Evolutionary conservation across 257 asterid species (phyloP).

Genomic region (Lantana camara): DNA sequence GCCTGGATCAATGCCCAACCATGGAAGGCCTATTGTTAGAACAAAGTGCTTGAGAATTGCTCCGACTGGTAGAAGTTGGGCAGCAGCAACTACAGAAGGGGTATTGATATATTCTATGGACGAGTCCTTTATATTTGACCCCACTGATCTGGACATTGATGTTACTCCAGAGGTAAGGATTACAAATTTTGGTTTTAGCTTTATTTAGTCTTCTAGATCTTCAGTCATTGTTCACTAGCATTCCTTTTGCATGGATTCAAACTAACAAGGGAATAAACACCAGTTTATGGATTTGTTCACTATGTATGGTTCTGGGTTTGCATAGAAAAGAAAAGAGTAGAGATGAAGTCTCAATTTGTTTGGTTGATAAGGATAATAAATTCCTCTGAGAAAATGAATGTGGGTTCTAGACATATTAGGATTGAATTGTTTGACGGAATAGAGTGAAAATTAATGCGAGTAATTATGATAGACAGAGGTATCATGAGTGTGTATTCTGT

Average conservation of each 20-base stretch:
- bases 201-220: not conserved
- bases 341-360: too few relatives aligned
- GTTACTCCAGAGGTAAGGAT: constrained; percentile 91
- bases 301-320: too few relatives aligned
- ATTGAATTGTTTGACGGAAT: not conserved
- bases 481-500: too few relatives aligned
- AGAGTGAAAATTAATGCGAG: too few relatives aligned
- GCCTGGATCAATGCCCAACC: constrained; percentile 93
- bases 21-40: constrained; percentile 79
- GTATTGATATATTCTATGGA: constrained; percentile 90
- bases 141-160: constrained; percentile 96
- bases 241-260: not conserved
- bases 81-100: constrained; percentile 99
- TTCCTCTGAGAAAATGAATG: too few relatives aligned
- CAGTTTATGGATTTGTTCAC: too few relatives aligned
- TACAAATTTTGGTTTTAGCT: constrained; percentile 5
- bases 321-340: too few relatives aligned
- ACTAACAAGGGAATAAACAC: too few relatives aligned
- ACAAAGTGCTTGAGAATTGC: constrained; percentile 90
- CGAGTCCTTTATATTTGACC: constrained; percentile 90
- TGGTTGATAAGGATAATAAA: too few relatives aligned
- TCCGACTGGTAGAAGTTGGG: constrained; percentile 98
- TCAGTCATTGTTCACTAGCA: constrained; percentile 16
- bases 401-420: not conserved
- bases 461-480: too few relatives aligned